These are phyloP conservation scores for Apiotrichum akiyoshidainum DNA, from an alignment of 1,284 basidiomycete species.

Conservation along the genomic window DNA sequence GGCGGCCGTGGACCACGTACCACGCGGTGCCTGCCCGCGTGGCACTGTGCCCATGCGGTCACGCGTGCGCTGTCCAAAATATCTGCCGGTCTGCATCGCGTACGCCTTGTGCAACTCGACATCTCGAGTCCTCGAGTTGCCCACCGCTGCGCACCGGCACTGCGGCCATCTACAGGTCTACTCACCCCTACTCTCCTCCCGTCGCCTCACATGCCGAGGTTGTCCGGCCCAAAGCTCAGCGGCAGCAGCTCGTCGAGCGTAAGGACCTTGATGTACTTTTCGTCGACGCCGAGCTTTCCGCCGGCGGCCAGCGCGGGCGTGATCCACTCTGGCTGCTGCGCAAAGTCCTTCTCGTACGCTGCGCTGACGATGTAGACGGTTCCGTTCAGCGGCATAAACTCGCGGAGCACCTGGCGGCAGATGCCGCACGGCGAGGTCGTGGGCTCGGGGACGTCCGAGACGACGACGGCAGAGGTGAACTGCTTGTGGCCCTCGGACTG, in stretches of 20 bases:
- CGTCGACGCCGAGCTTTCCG: slow-evolving; percentile 30
- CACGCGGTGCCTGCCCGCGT: too few species aligned
- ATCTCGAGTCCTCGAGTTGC: too few species aligned
- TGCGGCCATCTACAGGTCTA: not conserved
- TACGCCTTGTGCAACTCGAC: too few species aligned
- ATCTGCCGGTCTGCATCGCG: too few species aligned
- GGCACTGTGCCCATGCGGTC: too few species aligned
- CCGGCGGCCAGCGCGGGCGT: slow-evolving; percentile 30
- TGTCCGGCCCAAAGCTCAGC: slow-evolving; percentile 81
- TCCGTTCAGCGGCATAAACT: slow-evolving; percentile 72
- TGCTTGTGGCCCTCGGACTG: slow-evolving; percentile 70
- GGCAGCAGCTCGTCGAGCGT: slow-evolving; percentile 76
- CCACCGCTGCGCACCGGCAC: too few species aligned
- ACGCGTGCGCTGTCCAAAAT: too few species aligned
- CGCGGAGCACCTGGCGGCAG: slow-evolving; percentile 84
- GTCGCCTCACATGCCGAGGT: slow-evolving; percentile 29
- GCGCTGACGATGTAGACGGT: slow-evolving; percentile 74
- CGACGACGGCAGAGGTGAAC: slow-evolving; percentile 70
- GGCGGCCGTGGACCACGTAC: too few species aligned
- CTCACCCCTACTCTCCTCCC: not conserved
- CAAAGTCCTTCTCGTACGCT: slow-evolving; percentile 53
- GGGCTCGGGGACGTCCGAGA: slow-evolving; percentile 63
- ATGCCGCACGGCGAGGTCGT: slow-evolving; percentile 81
- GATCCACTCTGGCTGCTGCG: slow-evolving; percentile 3
- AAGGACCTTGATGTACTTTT: slow-evolving; percentile 58